A percentile compares a stretch with the other conserved stretches of the same genome.
Evolutionary conservation across 257 asterid genomes (phyloP).

Genomic region (Ligustrum vulgare): DNA sequence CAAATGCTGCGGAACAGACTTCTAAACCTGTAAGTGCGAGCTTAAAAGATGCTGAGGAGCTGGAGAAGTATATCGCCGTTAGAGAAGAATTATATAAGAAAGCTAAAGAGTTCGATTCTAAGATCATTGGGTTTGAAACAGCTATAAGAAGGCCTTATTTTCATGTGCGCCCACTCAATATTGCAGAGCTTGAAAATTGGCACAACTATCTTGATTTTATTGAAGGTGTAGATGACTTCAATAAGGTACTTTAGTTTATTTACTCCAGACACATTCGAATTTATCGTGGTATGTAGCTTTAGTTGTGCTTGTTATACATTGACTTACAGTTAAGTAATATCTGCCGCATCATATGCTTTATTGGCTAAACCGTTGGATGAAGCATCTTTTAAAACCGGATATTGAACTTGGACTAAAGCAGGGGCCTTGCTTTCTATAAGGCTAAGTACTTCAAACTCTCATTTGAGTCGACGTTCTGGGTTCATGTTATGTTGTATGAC

Average conservation of each 20-base stretch:
- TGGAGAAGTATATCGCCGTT: conserved; percentile 89
- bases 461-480: conserved; percentile 97
- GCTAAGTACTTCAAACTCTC: conserved; percentile 98
- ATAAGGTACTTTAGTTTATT: conserved; percentile 67
- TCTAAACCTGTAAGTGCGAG: conserved; percentile 60
- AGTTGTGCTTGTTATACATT: conserved; percentile 81
- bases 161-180: conserved; percentile 91
- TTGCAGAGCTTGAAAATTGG: conserved; percentile 96
- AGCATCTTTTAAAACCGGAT: conserved; percentile 88
- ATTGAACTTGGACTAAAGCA: conserved; percentile 99
- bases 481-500: conserved; percentile 69
- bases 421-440: conserved; percentile 94
- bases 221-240: conserved; percentile 82
- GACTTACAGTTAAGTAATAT: conserved; percentile 94
- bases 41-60: conserved; percentile 94
- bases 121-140: conserved; percentile 90
- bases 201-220: conserved; percentile 86
- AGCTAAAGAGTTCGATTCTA: conserved; percentile 90
- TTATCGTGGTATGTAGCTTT: conserved; percentile 61
- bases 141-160: conserved; percentile 97
- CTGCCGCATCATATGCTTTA: conserved; percentile 88
- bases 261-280: conserved; percentile 32
- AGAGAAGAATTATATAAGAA: conserved; percentile 89
- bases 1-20: conserved; percentile 53
- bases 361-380: conserved; percentile 97